Evolutionary conservation across 2,329 filamentous ascomycete genomes (phyloP).

Genomic region (Fusarium nodosum): DNA sequence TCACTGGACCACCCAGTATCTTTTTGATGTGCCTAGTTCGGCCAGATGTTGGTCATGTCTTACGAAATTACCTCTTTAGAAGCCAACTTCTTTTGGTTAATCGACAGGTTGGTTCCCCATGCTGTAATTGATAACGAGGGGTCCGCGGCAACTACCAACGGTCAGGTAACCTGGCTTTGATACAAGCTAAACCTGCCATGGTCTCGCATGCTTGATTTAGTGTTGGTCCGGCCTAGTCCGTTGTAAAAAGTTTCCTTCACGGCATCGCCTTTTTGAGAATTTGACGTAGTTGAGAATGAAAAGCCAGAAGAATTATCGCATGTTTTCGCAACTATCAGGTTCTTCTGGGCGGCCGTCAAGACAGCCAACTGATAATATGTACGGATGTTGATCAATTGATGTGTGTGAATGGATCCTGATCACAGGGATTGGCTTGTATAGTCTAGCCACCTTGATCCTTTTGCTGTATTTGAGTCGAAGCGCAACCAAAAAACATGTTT

Average conservation of each 20-base stretch:
- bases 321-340: not conserved
- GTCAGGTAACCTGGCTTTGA: constrained; percentile 23
- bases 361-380: not conserved
- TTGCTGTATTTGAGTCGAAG: not conserved
- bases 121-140: constrained; percentile 5
- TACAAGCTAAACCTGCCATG: constrained; percentile 38
- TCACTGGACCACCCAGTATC: not conserved
- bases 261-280: not conserved
- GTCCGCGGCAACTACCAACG: constrained; percentile 6
- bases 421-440: not conserved
- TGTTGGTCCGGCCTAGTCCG: constrained; percentile 23
- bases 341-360: not conserved
- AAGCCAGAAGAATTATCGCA: not conserved
- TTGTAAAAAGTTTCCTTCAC: not conserved
- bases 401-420: constrained; percentile 1
- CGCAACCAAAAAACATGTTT: constrained; percentile 4
- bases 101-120: not conserved
- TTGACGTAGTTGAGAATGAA: not conserved
- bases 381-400: not conserved
- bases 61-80: not conserved
- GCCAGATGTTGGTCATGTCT: constrained; percentile 13
- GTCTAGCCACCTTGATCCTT: not conserved
- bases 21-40: not conserved
- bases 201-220: constrained; percentile 42
- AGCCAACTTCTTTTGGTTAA: not conserved